A percentile compares a stretch with the other conserved stretches of the same genome.
Conservation (phyloP, 352 stramenopile species). For the Phytophthora crassamura region DNA sequence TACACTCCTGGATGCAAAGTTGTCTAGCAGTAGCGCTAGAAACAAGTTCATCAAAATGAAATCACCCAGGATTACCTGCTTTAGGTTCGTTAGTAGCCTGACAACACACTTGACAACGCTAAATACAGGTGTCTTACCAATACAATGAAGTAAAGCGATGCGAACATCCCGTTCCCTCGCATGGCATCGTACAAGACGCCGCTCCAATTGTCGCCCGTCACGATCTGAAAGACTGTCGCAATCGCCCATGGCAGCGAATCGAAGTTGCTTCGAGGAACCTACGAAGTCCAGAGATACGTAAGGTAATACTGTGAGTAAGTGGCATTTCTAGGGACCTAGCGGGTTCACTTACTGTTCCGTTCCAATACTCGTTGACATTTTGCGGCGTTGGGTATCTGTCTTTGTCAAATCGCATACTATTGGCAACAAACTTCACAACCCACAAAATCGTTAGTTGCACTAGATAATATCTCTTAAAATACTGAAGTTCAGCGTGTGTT, state of each 20-base stretch:
- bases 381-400: conserved; percentile 61
- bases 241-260: conserved; percentile 78
- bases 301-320: not conserved
- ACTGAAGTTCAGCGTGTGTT: no score
- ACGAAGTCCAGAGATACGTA: not conserved
- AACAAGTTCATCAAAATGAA: conserved; percentile 95
- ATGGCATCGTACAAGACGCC: conserved; percentile 92
- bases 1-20: conserved; percentile 73
- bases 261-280: conserved; percentile 84
- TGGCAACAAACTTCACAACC: conserved; percentile 90
- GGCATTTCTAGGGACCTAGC: not conserved
- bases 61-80: conserved; percentile 81
- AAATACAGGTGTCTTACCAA: conserved; percentile 40
- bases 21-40: conserved; percentile 91
- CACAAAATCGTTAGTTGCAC: no score
- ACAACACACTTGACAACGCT: not conserved
- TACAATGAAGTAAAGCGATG: conserved; percentile 83
- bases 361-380: conserved; percentile 64
- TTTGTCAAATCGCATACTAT: conserved; percentile 92
- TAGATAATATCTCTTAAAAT: no score
- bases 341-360: conserved; percentile 47
- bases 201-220: conserved; percentile 95
- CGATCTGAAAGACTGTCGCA: conserved; percentile 91
- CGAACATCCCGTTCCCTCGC: conserved; percentile 57
- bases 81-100: conserved; percentile 4